A percentile compares a stretch with the other conserved stretches of the same genome.
Conservation (phyloP, 2,329 filamentous ascomycete genomes). For the Ascochyta viciae-villosae region DNA sequence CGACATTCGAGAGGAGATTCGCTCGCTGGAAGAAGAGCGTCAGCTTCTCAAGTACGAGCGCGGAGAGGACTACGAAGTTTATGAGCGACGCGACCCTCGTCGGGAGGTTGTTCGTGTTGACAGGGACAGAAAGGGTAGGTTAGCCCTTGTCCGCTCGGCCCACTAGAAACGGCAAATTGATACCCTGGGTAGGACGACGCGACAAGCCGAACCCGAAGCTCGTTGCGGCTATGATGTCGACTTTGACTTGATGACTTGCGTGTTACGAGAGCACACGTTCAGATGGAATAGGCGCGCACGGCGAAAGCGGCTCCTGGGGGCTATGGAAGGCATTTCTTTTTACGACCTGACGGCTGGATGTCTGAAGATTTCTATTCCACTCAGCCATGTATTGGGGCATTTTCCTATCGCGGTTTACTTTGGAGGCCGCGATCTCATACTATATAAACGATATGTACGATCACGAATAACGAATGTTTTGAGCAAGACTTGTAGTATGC, state of each 20-base stretch:
- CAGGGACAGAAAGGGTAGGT: constrained; percentile 95
- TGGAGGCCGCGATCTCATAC: not conserved
- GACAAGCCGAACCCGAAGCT: constrained; percentile 52
- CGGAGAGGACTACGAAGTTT: constrained; percentile 66
- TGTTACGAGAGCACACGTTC: not conserved
- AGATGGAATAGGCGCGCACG: not conserved
- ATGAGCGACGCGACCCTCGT: constrained; percentile 61
- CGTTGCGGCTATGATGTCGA: constrained; percentile 54
- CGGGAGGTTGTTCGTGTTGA: constrained; percentile 72
- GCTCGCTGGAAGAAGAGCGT: constrained; percentile 71
- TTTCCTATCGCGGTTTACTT: not conserved
- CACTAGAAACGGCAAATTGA: constrained; percentile 54
- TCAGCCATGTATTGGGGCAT: not conserved
- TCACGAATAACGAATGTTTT: constrained; percentile 14
- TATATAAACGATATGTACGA: constrained; percentile 15
- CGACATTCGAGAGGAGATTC: constrained; percentile 76
- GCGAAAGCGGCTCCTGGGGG: not conserved
- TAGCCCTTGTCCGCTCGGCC: constrained; percentile 82
- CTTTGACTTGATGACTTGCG: constrained; percentile 42
- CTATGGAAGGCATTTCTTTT: not conserved
- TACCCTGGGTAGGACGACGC: constrained; percentile 45
- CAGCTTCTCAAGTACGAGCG: constrained; percentile 65
- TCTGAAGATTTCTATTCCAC: not conserved
- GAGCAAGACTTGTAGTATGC: not conserved
- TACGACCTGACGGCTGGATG: constrained; percentile 9